phyloP scores from a whole-genome alignment of 345 rosid species.

The Zanthoxylum bungeanum region DNA sequence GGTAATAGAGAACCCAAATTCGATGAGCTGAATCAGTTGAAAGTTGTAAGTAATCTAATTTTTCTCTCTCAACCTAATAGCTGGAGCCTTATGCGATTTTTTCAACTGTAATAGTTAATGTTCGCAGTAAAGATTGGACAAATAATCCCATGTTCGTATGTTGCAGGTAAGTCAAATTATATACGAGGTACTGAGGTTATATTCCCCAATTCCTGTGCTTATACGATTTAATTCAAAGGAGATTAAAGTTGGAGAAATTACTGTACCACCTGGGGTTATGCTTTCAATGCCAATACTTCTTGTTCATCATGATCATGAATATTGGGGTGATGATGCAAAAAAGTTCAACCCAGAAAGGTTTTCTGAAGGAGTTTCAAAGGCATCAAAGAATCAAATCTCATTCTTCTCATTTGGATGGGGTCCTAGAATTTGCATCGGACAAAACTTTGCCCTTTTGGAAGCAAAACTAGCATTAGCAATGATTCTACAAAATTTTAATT shows the following conservation, averaged over 20 bases:
- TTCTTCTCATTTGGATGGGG: conserved; percentile 60
- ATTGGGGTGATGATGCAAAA: conserved; percentile 59
- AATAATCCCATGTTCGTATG: background rate
- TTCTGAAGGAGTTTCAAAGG: conserved; percentile 48
- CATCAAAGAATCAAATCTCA: conserved; percentile 44
- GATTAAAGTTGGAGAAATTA: conserved; percentile 40
- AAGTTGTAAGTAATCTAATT: conserved; percentile 7
- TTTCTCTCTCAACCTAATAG: background rate
- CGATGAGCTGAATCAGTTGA: conserved; percentile 36
- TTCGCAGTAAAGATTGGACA: background rate
- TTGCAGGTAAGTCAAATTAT: conserved; percentile 42
- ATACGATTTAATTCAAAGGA: conserved; percentile 21
- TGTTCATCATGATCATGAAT: conserved; percentile 40
- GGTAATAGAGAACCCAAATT: no score
- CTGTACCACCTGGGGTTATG: conserved; percentile 30
- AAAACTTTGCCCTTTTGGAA: conserved; percentile 58
- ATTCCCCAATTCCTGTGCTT: conserved; percentile 29
- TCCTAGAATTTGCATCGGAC: conserved; percentile 64
- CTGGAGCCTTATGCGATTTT: no score
- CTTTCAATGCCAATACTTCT: conserved; percentile 22
- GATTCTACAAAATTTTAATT: conserved; percentile 44
- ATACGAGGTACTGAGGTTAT: conserved; percentile 51
- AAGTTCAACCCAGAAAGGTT: conserved; percentile 63
- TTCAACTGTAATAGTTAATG: no score
- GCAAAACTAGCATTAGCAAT: conserved; percentile 48